phyloP scores from a whole-genome alignment of 2,329 filamentous ascomycete genomes.

The Hypoxylon sp. region DNA sequence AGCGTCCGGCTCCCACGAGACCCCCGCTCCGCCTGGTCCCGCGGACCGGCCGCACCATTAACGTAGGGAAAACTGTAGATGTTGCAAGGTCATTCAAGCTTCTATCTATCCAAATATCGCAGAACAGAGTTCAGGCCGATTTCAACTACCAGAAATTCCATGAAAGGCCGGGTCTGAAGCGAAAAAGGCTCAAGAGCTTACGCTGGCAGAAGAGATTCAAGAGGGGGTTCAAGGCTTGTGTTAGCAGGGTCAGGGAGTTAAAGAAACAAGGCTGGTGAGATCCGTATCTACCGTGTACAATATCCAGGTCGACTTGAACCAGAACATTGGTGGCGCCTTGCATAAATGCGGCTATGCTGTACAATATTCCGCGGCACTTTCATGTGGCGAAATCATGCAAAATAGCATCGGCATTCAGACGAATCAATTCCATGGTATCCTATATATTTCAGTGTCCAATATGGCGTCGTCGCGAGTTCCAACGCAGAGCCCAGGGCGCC shows the following conservation, averaged over 20 bases:
- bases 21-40: slow-evolving; percentile 59
- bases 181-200: slow-evolving; percentile 79
- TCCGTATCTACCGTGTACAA: slow-evolving; percentile 37
- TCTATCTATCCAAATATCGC: slow-evolving; percentile 57
- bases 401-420: background rate
- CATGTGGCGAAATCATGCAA: background rate
- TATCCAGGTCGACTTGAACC: slow-evolving; percentile 20
- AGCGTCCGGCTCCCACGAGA: slow-evolving; percentile 31
- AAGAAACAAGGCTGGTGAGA: slow-evolving; percentile 83
- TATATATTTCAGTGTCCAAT: background rate
- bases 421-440: background rate
- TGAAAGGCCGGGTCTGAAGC: slow-evolving; percentile 81
- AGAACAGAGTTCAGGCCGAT: slow-evolving; percentile 73
- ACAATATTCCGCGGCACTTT: slow-evolving; percentile 3
- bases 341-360: slow-evolving; percentile 16
- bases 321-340: slow-evolving; percentile 10
- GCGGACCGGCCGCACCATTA: slow-evolving; percentile 61
- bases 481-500: background rate
- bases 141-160: slow-evolving; percentile 75
- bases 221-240: slow-evolving; percentile 75
- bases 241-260: slow-evolving; percentile 76
- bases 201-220: slow-evolving; percentile 80
- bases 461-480: no score
- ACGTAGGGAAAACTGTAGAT: slow-evolving; percentile 61
- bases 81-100: slow-evolving; percentile 61